Percentiles rank a stretch among this genome's conserved stretches.
Conservation (phyloP, 2,329 filamentous ascomycete genomes). For the Sordariomycetes sp. region DNA sequence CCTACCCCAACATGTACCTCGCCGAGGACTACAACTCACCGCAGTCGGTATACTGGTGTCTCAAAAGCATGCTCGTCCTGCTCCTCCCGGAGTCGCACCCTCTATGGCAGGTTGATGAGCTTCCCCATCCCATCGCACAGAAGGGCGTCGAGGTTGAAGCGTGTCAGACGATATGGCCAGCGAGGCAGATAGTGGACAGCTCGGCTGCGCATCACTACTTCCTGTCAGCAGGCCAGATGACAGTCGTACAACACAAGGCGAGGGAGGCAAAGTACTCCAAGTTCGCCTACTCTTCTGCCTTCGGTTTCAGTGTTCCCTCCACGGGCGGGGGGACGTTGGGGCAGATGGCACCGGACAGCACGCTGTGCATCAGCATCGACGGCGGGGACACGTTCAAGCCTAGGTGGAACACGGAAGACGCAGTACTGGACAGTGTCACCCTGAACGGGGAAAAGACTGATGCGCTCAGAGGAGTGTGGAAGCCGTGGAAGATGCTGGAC, state of each 20-base stretch:
- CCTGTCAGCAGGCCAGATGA: conserved; percentile 29
- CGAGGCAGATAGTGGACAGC: conserved; percentile 4
- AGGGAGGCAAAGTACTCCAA: conserved; percentile 35
- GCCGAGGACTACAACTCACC: conserved; percentile 48
- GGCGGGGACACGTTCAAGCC: conserved; percentile 8
- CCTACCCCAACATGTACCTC: conserved; percentile 41
- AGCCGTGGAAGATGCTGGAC: conserved; percentile 6
- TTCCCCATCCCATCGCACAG: conserved; percentile 9
- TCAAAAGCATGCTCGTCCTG: conserved; percentile 38
- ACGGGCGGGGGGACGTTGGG: conserved; percentile 19
- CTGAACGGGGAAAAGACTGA: not conserved
- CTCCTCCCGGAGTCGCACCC: conserved; percentile 21
- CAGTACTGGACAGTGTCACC: not conserved
- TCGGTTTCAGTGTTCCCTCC: conserved; percentile 32
- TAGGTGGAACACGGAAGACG: conserved; percentile 5
- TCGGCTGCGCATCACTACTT: conserved; percentile 28
- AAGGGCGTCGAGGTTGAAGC: not conserved
- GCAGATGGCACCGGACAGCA: conserved; percentile 28
- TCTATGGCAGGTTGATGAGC: conserved; percentile 36
- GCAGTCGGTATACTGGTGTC: conserved; percentile 44
- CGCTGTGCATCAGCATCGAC: conserved; percentile 7
- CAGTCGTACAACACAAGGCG: conserved; percentile 26
- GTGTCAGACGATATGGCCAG: not conserved
- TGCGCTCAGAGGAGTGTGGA: conserved; percentile 7
- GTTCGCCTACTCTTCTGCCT: conserved; percentile 38